A percentile compares a stretch with the other conserved stretches of the same genome.
phyloP scores from a whole-genome alignment of 2,329 filamentous ascomycete species.

The Clarireedia homoeocarpa region DNA sequence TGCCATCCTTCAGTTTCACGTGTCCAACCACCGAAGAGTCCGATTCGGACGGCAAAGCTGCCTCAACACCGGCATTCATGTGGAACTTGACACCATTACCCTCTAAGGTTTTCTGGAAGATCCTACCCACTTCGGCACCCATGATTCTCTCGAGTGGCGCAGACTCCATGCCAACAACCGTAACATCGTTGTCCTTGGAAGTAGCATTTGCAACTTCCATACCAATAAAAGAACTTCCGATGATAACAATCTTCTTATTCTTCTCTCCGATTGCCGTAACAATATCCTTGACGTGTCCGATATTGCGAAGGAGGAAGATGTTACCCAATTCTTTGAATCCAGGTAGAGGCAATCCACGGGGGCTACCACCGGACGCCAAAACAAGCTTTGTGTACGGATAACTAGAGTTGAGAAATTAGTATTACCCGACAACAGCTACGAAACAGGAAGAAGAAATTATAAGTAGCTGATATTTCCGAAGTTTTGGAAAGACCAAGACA shows the following conservation, averaged over 20 bases:
- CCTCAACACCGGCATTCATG: slow-evolving; percentile 73
- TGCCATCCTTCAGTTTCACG: slow-evolving; percentile 79
- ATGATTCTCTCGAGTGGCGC: slow-evolving; percentile 81
- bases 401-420: not conserved
- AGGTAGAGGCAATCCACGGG: slow-evolving; percentile 66
- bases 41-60: slow-evolving; percentile 63
- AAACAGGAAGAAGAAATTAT: not conserved
- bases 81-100: slow-evolving; percentile 85
- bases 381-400: slow-evolving; percentile 80
- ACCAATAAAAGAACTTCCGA: slow-evolving; percentile 94
- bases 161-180: slow-evolving; percentile 81
- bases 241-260: slow-evolving; percentile 83
- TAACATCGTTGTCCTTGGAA: slow-evolving; percentile 71
- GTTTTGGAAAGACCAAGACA: not conserved
- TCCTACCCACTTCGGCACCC: slow-evolving; percentile 69
- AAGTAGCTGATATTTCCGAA: not conserved
- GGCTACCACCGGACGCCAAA: slow-evolving; percentile 77
- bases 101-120: slow-evolving; percentile 73
- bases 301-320: slow-evolving; percentile 73
- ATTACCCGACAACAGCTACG: not conserved
- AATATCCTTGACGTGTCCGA: slow-evolving; percentile 74
- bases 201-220: slow-evolving; percentile 93
- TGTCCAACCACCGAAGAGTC: slow-evolving; percentile 68
- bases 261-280: slow-evolving; percentile 71
- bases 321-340: slow-evolving; percentile 84